Evolutionary conservation across 2,329 filamentous ascomycete species (phyloP).

Genomic region (Aspergillus sp.): DNA sequence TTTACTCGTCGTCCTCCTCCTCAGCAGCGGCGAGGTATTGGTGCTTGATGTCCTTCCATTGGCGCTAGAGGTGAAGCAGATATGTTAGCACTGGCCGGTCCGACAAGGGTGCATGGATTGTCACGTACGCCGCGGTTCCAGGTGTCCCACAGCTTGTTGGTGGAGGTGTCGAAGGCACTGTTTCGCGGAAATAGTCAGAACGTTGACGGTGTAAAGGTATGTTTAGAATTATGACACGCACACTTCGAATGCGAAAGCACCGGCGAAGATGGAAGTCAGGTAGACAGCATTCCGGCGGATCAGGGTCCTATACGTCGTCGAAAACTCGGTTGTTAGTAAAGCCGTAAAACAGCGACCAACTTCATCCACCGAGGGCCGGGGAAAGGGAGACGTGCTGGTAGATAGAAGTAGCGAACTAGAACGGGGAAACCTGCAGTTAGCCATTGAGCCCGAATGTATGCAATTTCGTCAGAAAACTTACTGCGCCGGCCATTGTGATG

Average conservation of each 20-base stretch:
- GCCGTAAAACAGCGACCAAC: not conserved
- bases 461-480: conserved; percentile 40
- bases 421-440: conserved; percentile 29
- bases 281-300: conserved; percentile 87
- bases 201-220: not conserved
- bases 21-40: conserved; percentile 73
- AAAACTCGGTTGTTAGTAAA: conserved; percentile 19
- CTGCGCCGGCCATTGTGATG: conserved; percentile 58
- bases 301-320: conserved; percentile 60
- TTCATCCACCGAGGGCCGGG: conserved; percentile 11
- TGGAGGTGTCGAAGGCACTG: conserved; percentile 78
- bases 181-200: conserved; percentile 23
- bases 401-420: conserved; percentile 54
- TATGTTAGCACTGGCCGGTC: conserved; percentile 13
- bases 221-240: conserved; percentile 51
- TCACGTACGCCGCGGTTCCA: conserved; percentile 85
- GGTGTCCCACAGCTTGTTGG: conserved; percentile 86
- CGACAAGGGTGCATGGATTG: not conserved
- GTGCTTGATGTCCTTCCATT: conserved; percentile 99
- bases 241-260: conserved; percentile 92
- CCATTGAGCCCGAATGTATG: conserved; percentile 35
- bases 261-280: conserved; percentile 79
- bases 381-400: conserved; percentile 57
- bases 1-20: conserved; percentile 57
- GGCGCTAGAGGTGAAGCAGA: conserved; percentile 61